Evolutionary conservation across 2,329 filamentous ascomycete species (phyloP).

Genomic region (Chlorencoelia australis): DNA sequence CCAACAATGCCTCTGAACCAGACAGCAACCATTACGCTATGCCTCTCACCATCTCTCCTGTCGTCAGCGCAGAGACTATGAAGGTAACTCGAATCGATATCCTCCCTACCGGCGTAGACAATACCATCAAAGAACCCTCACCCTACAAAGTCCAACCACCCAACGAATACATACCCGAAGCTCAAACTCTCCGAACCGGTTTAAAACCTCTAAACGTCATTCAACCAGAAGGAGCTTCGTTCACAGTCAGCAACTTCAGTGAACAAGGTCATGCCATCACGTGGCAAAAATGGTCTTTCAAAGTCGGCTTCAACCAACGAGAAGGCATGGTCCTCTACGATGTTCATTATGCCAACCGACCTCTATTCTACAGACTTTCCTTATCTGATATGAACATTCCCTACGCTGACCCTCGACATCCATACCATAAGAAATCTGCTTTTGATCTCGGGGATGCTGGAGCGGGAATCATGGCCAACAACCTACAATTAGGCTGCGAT

Average conservation of each 20-base stretch:
- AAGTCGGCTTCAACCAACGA: conserved; percentile 50
- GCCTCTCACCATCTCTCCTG: conserved; percentile 54
- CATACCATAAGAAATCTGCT: conserved; percentile 59
- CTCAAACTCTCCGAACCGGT: conserved; percentile 48
- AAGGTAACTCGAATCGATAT: conserved; percentile 60
- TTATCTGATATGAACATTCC: conserved; percentile 54
- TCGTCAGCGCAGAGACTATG: conserved; percentile 51
- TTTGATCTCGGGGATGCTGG: conserved; percentile 61
- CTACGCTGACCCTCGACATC: conserved; percentile 53
- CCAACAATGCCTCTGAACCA: conserved; percentile 44
- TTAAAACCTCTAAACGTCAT: conserved; percentile 54
- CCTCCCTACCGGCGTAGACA: conserved; percentile 56
- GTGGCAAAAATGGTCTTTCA: conserved; percentile 59
- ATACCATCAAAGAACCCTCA: conserved; percentile 42
- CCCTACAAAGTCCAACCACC: conserved; percentile 46
- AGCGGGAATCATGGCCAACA: conserved; percentile 58
- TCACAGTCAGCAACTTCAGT: conserved; percentile 40
- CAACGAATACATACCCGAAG: conserved; percentile 57
- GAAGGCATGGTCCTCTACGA: conserved; percentile 61
- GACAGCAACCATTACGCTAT: conserved; percentile 62
- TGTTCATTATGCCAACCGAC: conserved; percentile 52
- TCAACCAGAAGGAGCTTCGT: conserved; percentile 55
- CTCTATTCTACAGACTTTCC: conserved; percentile 55
- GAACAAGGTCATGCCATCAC: conserved; percentile 43
- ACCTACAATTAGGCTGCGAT: conserved; percentile 60